These are phyloP conservation scores for Salix viminalis DNA, from an alignment of 345 rosid genomes.

Conservation along the genomic window DNA sequence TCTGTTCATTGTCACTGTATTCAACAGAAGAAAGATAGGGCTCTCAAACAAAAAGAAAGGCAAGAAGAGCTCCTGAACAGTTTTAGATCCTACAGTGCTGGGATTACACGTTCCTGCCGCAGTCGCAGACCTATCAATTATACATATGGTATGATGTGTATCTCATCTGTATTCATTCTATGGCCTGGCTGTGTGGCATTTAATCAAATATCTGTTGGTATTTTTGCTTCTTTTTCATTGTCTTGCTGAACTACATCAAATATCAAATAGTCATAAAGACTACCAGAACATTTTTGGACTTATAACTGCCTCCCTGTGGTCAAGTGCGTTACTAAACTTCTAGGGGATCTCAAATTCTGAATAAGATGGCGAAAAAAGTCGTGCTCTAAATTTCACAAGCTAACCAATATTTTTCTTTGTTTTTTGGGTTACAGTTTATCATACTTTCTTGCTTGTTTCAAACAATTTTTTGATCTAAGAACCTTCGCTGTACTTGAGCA, in stretches of 20 bases:
- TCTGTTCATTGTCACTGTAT: slow-evolving; percentile 2
- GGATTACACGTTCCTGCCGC: slow-evolving; percentile 61
- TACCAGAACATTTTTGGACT: neutral
- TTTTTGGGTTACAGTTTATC: neutral
- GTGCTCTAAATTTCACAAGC: too few species aligned
- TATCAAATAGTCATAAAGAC: neutral
- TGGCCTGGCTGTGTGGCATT: neutral
- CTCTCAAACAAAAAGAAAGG: slow-evolving; percentile 47
- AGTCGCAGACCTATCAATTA: slow-evolving; percentile 51
- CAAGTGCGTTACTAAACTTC: neutral
- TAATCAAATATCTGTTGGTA: neutral
- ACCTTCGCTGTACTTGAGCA: neutral
- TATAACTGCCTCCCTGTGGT: neutral
- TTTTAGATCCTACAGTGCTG: slow-evolving; percentile 28
- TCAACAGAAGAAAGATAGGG: slow-evolving; percentile 68
- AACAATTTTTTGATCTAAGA: neutral
- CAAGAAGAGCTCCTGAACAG: slow-evolving; percentile 47
- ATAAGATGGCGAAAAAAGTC: neutral
- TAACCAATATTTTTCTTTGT: neutral
- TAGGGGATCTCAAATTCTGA: neutral
- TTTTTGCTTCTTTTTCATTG: neutral
- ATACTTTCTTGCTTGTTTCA: neutral
- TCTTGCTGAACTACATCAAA: neutral
- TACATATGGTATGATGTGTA: slow-evolving; percentile 56
- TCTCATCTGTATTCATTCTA: slow-evolving; percentile 6